Evolutionary conservation across 2,329 filamentous ascomycete species (phyloP).

Genomic region (Ophiostoma himal-ulmi): DNA sequence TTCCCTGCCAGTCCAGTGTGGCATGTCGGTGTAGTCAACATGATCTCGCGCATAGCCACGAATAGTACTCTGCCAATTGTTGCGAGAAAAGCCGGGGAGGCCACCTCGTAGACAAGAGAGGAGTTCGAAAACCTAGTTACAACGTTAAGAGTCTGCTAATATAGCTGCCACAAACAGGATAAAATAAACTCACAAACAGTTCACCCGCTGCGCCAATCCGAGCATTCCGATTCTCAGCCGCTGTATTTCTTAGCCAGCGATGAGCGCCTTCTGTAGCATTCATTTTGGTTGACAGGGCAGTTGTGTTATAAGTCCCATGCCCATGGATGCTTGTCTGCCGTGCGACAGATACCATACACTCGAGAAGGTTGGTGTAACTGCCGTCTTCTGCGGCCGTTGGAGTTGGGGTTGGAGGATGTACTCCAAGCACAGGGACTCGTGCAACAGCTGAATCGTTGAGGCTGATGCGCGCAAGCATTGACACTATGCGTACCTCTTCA

Average conservation of each 20-base stretch:
- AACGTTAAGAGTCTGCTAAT: neutral
- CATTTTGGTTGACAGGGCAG: neutral
- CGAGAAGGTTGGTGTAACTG: neutral
- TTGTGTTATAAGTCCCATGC: neutral
- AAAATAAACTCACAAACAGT: constrained; percentile 15
- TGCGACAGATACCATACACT: neutral
- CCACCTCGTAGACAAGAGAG: neutral
- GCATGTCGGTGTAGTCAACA: constrained; percentile 38
- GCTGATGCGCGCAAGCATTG: neutral
- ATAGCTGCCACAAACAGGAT: neutral
- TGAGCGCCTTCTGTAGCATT: neutral
- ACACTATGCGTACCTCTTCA: too few species aligned
- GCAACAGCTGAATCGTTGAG: neutral
- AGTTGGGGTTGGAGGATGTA: neutral
- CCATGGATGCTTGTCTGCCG: neutral
- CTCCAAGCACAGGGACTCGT: neutral
- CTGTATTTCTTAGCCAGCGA: constrained; percentile 12
- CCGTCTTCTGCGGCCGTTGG: neutral
- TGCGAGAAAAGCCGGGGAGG: constrained; percentile 31
- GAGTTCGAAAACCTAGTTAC: constrained; percentile 7
- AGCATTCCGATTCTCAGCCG: too few species aligned
- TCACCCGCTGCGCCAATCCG: constrained; percentile 15
- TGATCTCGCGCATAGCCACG: constrained; percentile 37
- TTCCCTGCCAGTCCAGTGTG: constrained; percentile 38
- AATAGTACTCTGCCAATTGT: constrained; percentile 48